Evolutionary conservation across 1,284 basidiomycete genomes (phyloP), one percentile per base, ranked within the genome.

Genomic region (Boletus sp.): DNA sequence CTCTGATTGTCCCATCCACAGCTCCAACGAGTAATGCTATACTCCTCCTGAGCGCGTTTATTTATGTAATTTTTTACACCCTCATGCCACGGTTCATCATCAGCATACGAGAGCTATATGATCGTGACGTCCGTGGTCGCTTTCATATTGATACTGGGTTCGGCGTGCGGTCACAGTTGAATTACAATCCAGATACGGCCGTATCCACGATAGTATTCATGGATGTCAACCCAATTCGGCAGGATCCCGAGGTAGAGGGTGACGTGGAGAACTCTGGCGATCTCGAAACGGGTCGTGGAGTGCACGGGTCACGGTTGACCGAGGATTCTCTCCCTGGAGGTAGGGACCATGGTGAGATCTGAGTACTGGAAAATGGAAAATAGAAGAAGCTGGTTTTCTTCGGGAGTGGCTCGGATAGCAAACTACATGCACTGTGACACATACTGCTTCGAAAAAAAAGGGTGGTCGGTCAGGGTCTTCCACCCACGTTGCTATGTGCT

Each of bases 11-110:
- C 22, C 22, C 22, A 6, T 22, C 6, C 22, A 22, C 22, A 22
- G 5, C 13, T 3, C 19, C 30, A 5, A 13, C 36, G 8, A 17
- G 4, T 9, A 27, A n/a, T 7, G 2, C 17, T 6, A 8, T 22
- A 4, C 16, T 49, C 26, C 3, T 40, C n/a, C 5, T 34, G n/a
- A 0, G 12, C 12, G 13, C 10, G 5, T 41, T 30, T 10, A 2
- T 14, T 7, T 30, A 30, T 5, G 12, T 36, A 1, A 8, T 13
- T 6, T 32, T 49, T 3, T 40, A 30, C 8, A 23, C 48, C 5
- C 38, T 36, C 20, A 10, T 22, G 9, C 46, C 48, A 6, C 48
- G 48, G 3, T 49, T 49, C 17, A 25, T 49, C 20, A 49, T 49
- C 13, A 8, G 27, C 27, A 3, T 49, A 3, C 37, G 48, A 2